Evolutionary conservation across 495 filamentous ascomycete genomes (phyloP), one percentile per base, ranked within the genome.

Genomic region (Penicillium taxi): DNA sequence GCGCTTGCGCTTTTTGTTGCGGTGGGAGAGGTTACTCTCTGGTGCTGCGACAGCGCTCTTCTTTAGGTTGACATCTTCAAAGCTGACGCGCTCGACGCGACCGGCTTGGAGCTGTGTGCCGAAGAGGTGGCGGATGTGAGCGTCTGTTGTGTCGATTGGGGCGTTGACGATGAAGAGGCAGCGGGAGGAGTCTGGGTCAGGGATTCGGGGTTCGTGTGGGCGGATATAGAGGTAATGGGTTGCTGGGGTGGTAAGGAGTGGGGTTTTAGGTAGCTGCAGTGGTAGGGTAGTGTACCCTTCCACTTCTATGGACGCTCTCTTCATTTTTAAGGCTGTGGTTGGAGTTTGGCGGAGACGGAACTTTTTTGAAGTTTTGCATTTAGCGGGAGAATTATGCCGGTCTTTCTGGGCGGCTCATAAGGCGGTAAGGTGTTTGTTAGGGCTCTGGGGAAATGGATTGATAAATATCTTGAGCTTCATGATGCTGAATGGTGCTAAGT

Each of bases 191-290:
- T 82, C 71, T 12, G 75, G 66, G 8, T 82, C 81, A 11, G 85
- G 79, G 16, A 88, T 71, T 49, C 78, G 84, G 38, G 82, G 88
- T 27, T 78, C 72, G 55, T 96, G 86, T 20, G 75, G 77, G 37
- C 82, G 84, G 34, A 96, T 58, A 61, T 95, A 95, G 54, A 96
- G 70, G 64, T 86, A 84, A 64, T 98, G 91, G 31, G 70, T 76
- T 41, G 70, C 73, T n/a, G 70, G 45, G 12, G 66, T 52, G 5
- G 76, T 73, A 46, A 66, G 78, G 4, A 77, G 66, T 1, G 78
- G 64, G n/a, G 76, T 56, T 12, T 70, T 48, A 2, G 84, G 83
- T 9, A 89, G 70, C 11, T 74, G 65, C 13, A 90, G 29, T 6
- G 63, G 61, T 1, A 74, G 56, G 47, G 68, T 45, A 3, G 47